phyloP scores from a whole-genome alignment of 192 early-diverging fungal genomes.

The Funneliformis mosseae region DNA sequence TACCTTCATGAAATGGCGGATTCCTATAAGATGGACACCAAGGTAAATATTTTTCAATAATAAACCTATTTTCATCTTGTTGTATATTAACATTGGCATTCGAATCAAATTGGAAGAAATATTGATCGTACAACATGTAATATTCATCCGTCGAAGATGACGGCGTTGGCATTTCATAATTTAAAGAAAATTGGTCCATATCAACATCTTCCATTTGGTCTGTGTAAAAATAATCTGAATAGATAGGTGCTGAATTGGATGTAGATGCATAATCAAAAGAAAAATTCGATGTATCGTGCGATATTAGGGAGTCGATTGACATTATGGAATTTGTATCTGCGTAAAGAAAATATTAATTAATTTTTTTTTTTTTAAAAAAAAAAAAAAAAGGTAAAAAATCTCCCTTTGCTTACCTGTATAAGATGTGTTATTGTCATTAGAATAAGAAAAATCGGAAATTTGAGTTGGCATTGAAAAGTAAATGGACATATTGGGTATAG shows the following conservation, averaged over 20 bases:
- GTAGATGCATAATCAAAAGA: neutral
- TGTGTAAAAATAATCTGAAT: neutral
- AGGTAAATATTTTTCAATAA: neutral
- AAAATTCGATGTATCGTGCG: neutral
- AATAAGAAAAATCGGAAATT: neutral
- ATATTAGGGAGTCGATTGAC: neutral
- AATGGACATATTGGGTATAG: too few relatives aligned
- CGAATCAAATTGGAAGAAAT: neutral
- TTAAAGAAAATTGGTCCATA: neutral
- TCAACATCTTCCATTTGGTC: neutral
- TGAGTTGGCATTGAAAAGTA: too few relatives aligned
- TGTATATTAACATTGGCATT: neutral
- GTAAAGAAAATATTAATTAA: neutral
- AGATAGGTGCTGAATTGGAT: neutral
- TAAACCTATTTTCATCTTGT: neutral
- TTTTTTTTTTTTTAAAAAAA: too few relatives aligned
- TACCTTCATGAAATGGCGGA: slow-evolving; percentile 7
- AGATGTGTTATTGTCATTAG: neutral
- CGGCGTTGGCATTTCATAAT: neutral
- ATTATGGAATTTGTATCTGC: neutral
- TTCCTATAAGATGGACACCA: slow-evolving; percentile 11
- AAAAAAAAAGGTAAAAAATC: too few relatives aligned
- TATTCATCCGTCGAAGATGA: neutral
- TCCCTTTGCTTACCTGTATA: neutral
- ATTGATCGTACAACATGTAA: neutral